phyloP scores from a whole-genome alignment of 177 flowering plant species.

The Vitis hybrid region DNA sequence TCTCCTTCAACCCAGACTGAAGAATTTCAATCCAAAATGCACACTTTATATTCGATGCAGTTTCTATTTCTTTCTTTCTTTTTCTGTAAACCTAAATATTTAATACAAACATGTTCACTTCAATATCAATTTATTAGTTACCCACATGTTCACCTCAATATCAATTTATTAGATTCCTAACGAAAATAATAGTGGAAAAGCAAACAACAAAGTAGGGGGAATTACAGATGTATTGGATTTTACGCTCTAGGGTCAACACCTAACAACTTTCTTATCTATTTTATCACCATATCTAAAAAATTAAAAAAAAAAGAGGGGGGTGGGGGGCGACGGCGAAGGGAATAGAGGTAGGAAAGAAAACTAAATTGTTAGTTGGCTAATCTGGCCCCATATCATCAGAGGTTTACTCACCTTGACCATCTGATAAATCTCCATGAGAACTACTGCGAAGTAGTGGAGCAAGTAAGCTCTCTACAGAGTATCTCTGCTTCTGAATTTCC shows the following conservation, averaged over 20 bases:
- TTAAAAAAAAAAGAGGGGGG: not conserved
- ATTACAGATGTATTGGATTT: not conserved
- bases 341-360: not conserved
- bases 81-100: no score
- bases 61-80: no score
- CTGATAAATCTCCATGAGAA: slow-evolving; percentile 13
- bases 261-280: not conserved
- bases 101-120: no score
- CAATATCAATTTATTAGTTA: no score
- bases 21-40: no score
- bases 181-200: not conserved
- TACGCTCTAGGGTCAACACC: no score
- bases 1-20: no score
- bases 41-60: no score
- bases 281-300: not conserved
- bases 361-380: not conserved
- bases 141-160: no score
- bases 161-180: no score
- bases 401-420: slow-evolving; percentile 21
- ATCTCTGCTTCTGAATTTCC: slow-evolving; percentile 50
- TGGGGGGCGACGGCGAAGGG: no score
- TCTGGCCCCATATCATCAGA: not conserved
- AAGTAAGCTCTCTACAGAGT: slow-evolving; percentile 38
- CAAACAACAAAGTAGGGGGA: not conserved
- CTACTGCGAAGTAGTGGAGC: slow-evolving; percentile 36